Evolutionary conservation across 2,329 filamentous ascomycete species (phyloP).

Genomic region (Aspergillus alliaceus): DNA sequence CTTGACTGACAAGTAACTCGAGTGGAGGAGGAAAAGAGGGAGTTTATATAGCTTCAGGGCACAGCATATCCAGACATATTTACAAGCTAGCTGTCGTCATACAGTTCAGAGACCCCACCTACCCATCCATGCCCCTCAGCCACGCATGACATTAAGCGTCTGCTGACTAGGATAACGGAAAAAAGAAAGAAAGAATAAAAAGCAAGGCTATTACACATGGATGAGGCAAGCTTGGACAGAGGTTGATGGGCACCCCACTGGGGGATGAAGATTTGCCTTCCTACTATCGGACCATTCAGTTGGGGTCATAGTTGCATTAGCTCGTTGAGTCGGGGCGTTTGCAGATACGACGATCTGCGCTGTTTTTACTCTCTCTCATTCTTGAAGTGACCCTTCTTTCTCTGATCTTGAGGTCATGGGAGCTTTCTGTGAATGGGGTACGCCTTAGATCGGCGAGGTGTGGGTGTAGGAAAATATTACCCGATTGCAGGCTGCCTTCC

Average conservation of each 20-base stretch:
- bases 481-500: neutral
- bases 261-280: neutral
- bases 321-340: neutral
- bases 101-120: neutral
- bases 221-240: neutral
- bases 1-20: neutral
- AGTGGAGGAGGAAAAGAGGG: neutral
- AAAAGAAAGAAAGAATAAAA: neutral
- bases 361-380: neutral
- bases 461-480: neutral
- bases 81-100: too few relatives aligned
- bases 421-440: neutral
- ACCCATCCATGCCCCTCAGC: neutral
- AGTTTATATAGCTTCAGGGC: neutral
- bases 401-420: neutral
- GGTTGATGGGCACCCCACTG: neutral
- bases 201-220: neutral
- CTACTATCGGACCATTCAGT: neutral
- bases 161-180: neutral
- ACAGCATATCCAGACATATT: neutral
- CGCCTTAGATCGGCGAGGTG: too few relatives aligned
- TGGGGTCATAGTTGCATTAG: neutral
- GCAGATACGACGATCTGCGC: neutral
- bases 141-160: neutral
- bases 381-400: neutral